Evolutionary conservation across 306 rosid species (phyloP).

Genomic region (Parietaria judaica): DNA sequence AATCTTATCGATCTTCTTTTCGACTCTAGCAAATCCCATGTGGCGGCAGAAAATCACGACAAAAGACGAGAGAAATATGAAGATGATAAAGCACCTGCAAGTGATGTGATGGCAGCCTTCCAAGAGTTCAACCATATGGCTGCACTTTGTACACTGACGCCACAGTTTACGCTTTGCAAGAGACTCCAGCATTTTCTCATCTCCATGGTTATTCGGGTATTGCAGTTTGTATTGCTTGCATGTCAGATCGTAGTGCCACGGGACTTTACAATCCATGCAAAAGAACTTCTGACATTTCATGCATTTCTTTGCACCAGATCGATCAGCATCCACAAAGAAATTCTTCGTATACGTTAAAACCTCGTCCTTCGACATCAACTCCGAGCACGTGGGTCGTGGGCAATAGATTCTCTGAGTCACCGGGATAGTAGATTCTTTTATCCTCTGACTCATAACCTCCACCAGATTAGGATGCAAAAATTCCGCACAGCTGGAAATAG

Average conservation of each 20-base stretch:
- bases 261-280: slow-evolving; percentile 64
- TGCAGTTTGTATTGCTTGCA: slow-evolving; percentile 35
- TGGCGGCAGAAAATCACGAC: no score
- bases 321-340: slow-evolving; percentile 12
- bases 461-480: slow-evolving; percentile 48
- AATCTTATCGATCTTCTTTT: no score
- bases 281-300: slow-evolving; percentile 51
- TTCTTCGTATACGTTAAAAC: slow-evolving; percentile 35
- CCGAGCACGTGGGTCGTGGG: slow-evolving; percentile 65
- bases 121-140: slow-evolving; percentile 68
- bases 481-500: slow-evolving; percentile 44
- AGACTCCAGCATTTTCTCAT: slow-evolving; percentile 53
- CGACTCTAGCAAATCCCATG: no score
- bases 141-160: slow-evolving; percentile 74
- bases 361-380: slow-evolving; percentile 49
- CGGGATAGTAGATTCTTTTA: slow-evolving; percentile 62
- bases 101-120: slow-evolving; percentile 90
- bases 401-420: slow-evolving; percentile 57
- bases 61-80: no score
- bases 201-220: slow-evolving; percentile 41
- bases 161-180: slow-evolving; percentile 54
- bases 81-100: no score
- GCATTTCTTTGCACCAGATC: slow-evolving; percentile 40
- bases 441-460: slow-evolving; percentile 42
- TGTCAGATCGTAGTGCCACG: slow-evolving; percentile 54